Percentiles rank a stretch among this genome's conserved stretches.
phyloP scores from a whole-genome alignment of 257 asterid species.

The Solanum pinnatisectum region DNA sequence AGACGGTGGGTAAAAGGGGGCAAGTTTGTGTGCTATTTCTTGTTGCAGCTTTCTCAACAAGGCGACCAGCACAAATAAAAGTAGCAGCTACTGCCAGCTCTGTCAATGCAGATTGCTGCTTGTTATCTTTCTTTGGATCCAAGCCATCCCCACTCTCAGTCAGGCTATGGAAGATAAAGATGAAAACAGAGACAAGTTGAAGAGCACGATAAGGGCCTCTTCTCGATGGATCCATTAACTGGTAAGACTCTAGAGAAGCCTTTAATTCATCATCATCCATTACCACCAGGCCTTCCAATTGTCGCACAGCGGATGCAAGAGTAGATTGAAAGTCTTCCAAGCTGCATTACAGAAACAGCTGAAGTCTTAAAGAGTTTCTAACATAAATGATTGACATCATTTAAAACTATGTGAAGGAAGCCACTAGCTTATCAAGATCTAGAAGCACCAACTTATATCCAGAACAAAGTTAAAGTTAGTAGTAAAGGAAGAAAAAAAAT shows the following conservation, averaged over 20 bases:
- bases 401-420: not conserved
- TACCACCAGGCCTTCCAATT: constrained; percentile 45
- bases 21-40: constrained; percentile 16
- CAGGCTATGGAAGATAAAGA: constrained; percentile 46
- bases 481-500: not conserved
- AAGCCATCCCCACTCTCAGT: constrained; percentile 23
- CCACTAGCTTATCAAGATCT: not conserved
- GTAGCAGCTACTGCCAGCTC: constrained; percentile 46
- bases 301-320: constrained; percentile 47
- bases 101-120: constrained; percentile 21
- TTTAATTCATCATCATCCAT: constrained; percentile 36
- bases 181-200: constrained; percentile 66
- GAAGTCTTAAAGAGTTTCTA: not conserved
- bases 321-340: constrained; percentile 58
- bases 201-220: constrained; percentile 70
- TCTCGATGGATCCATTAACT: constrained; percentile 39
- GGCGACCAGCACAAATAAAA: constrained; percentile 60
- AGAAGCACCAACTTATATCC: not conserved
- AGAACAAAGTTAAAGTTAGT: not conserved
- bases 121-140: constrained; percentile 22
- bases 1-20: constrained; percentile 66
- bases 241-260: constrained; percentile 44
- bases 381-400: not conserved
- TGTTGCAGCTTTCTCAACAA: constrained; percentile 50
- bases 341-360: constrained; percentile 31